phyloP scores from a whole-genome alignment of 2,329 filamentous ascomycete species.

The Davidsoniella eucalypti region DNA sequence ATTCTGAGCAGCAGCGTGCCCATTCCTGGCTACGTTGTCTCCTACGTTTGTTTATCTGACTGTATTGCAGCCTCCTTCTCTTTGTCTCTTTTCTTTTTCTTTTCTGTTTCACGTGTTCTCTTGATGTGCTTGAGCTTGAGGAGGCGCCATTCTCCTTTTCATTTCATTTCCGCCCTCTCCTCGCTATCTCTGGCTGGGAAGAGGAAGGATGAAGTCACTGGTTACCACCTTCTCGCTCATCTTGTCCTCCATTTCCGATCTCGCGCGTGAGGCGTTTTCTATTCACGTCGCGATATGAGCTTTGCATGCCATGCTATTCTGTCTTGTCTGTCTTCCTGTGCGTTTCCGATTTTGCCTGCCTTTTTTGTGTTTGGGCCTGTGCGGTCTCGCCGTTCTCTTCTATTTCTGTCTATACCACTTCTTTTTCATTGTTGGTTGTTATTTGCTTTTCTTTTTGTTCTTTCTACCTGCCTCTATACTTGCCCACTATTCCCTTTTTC shows the following conservation, averaged over 20 bases:
- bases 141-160: not conserved
- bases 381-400: not conserved
- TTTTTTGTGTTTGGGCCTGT: not conserved
- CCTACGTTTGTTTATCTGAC: not conserved
- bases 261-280: not conserved
- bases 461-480: not conserved
- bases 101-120: not conserved
- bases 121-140: not conserved
- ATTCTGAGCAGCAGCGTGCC: no score
- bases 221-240: not conserved
- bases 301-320: slow-evolving; percentile 13
- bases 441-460: slow-evolving; percentile 1
- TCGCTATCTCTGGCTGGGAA: slow-evolving; percentile 1
- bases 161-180: not conserved
- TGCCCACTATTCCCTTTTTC: slow-evolving; percentile 2
- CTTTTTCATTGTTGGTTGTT: slow-evolving; percentile 6
- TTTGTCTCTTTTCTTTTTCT: not conserved
- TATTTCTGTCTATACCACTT: slow-evolving; percentile 12
- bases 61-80: not conserved
- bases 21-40: not conserved
- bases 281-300: slow-evolving; percentile 12
- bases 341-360: slow-evolving; percentile 1
- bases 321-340: slow-evolving; percentile 1
- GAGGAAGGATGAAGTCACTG: no score
- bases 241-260: slow-evolving; percentile 4